phyloP scores from a whole-genome alignment of 2,329 filamentous ascomycete species.

The Fusarium verrucosum region DNA sequence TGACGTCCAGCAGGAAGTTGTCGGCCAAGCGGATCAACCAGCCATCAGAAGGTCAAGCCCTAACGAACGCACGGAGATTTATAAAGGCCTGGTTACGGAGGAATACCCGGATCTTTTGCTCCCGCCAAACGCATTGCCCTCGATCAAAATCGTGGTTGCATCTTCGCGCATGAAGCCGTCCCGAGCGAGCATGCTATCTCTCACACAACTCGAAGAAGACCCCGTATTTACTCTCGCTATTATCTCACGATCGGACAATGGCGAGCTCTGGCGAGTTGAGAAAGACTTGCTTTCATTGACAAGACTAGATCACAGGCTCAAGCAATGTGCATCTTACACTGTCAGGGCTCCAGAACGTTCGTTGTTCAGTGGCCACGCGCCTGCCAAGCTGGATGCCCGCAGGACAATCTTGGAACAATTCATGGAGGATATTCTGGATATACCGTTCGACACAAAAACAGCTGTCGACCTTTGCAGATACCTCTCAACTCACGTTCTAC shows the following conservation, averaged over 20 bases:
- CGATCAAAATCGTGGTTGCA: slow-evolving; percentile 85
- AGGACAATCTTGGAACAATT: slow-evolving; percentile 83
- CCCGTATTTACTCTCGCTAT: slow-evolving; percentile 93
- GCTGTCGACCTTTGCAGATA: slow-evolving; percentile 88
- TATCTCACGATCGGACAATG: slow-evolving; percentile 76
- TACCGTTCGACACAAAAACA: slow-evolving; percentile 78
- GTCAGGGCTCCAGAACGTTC: slow-evolving; percentile 83
- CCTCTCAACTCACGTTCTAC: slow-evolving; percentile 74
- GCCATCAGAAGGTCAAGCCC: slow-evolving; percentile 50
- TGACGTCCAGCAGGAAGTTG: slow-evolving; percentile 7
- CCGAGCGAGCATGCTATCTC: slow-evolving; percentile 80
- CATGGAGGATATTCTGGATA: slow-evolving; percentile 85
- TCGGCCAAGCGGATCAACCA: slow-evolving; percentile 27
- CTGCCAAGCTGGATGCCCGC: slow-evolving; percentile 90
- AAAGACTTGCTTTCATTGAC: slow-evolving; percentile 86
- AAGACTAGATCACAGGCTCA: slow-evolving; percentile 84
- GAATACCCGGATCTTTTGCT: slow-evolving; percentile 88
- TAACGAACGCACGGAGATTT: slow-evolving; percentile 65
- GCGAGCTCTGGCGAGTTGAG: slow-evolving; percentile 92
- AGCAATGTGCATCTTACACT: slow-evolving; percentile 75
- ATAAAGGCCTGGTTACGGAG: slow-evolving; percentile 81
- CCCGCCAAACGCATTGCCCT: slow-evolving; percentile 86
- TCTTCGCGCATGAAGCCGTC: slow-evolving; percentile 96
- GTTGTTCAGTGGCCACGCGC: slow-evolving; percentile 91
- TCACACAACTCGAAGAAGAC: slow-evolving; percentile 86